Conservation (phyloP, 768 basidiomycete genomes). For the Grammothele lineata region DNA sequence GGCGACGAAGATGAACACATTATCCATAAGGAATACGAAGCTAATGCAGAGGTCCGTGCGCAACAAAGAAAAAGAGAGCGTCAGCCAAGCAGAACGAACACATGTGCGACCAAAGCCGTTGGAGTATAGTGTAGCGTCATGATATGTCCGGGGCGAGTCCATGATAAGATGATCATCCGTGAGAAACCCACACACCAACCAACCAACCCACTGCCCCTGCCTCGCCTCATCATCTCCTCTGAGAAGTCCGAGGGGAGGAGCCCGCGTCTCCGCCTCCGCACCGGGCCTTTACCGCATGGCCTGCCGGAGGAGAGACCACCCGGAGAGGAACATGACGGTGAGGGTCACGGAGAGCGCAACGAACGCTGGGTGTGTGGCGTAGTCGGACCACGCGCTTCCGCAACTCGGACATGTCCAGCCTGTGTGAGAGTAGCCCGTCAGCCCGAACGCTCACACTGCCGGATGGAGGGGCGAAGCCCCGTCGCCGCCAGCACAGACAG, state of each 20-base stretch:
- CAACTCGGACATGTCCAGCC: slow-evolving; percentile 58
- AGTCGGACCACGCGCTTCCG: slow-evolving; percentile 32
- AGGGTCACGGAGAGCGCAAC: slow-evolving; percentile 51
- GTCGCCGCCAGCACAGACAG: no score
- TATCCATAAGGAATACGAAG: slow-evolving; percentile 5
- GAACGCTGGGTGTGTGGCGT: slow-evolving; percentile 48
- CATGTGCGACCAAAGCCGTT: slow-evolving; percentile 11
- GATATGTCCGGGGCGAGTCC: slow-evolving; percentile 11
- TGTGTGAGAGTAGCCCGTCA: no score
- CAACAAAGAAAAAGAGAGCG: slow-evolving; percentile 1
- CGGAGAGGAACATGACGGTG: slow-evolving; percentile 64
- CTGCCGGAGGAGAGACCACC: slow-evolving; percentile 50
- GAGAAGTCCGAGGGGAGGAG: no score
- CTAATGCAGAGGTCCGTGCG: neutral
- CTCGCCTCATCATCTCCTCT: no score
- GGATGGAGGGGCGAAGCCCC: no score
- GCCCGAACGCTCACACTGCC: no score
- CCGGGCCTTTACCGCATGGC: slow-evolving; percentile 18
- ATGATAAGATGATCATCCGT: slow-evolving; percentile 12
- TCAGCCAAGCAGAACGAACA: neutral
- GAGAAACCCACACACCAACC: slow-evolving; percentile 10
- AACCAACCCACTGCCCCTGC: no score
- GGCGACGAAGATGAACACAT: slow-evolving; percentile 8
- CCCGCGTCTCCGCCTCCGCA: no score
- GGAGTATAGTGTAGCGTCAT: slow-evolving; percentile 10